Conservation (phyloP, 2,329 filamentous ascomycete species). For the Exophiala mesophila region DNA sequence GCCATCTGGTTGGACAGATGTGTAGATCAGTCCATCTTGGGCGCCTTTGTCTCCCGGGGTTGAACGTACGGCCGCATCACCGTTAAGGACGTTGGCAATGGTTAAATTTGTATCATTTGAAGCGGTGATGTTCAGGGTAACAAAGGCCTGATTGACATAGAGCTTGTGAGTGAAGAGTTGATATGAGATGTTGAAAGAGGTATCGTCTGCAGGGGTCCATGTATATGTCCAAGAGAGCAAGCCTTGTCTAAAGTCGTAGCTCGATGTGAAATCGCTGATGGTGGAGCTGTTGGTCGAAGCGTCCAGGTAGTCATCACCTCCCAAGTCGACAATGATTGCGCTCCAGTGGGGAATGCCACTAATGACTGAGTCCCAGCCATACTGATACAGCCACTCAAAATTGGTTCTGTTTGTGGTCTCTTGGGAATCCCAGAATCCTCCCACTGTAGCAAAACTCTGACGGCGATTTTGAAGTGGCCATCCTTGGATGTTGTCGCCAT, state of each 20-base stretch:
- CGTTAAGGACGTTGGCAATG: constrained; percentile 64
- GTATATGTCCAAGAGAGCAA: constrained; percentile 60
- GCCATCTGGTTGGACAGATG: constrained; percentile 59
- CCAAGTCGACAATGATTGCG: constrained; percentile 54
- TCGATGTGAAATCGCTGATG: constrained; percentile 58
- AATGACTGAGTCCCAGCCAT: constrained; percentile 66
- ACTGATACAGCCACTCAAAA: constrained; percentile 64
- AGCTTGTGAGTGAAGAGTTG: constrained; percentile 63
- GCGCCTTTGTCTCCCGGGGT: constrained; percentile 54
- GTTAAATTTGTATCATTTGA: constrained; percentile 50
- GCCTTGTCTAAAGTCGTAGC: constrained; percentile 59
- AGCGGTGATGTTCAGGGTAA: constrained; percentile 57
- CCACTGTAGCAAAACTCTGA: constrained; percentile 63
- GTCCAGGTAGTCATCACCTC: constrained; percentile 52
- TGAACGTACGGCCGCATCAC: constrained; percentile 61
- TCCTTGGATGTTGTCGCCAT: constrained; percentile 54
- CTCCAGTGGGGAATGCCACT: constrained; percentile 66
- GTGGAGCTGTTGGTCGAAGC: constrained; percentile 55
- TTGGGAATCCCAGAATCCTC: constrained; percentile 62
- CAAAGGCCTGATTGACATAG: constrained; percentile 56
- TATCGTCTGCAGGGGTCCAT: constrained; percentile 54
- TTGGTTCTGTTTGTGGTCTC: constrained; percentile 56
- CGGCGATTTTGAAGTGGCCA: constrained; percentile 63
- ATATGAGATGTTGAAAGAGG: constrained; percentile 57
- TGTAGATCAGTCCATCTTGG: constrained; percentile 56